phyloP scores from a whole-genome alignment of 2,329 filamentous ascomycete genomes.

The Sordariomycetes sp. region DNA sequence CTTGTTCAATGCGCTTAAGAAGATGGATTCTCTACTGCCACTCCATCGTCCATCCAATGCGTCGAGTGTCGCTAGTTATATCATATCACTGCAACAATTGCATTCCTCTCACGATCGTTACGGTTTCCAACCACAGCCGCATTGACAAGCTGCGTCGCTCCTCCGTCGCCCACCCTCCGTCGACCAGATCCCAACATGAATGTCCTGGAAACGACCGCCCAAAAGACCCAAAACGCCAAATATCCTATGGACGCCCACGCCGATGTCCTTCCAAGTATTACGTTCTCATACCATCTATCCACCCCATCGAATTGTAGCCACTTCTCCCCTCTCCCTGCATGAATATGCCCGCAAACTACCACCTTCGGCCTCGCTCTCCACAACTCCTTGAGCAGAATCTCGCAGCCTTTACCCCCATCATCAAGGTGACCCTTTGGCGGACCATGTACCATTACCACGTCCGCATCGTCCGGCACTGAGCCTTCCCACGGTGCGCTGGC shows the following conservation, averaged over 20 bases:
- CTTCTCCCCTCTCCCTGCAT: not conserved
- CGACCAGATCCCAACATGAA: not conserved
- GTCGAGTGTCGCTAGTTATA: no score
- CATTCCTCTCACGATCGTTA: not conserved
- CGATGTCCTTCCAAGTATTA: not conserved
- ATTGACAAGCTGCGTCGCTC: constrained; percentile 2
- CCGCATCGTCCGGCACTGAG: constrained; percentile 13
- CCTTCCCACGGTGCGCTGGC: constrained; percentile 16
- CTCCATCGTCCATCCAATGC: no score
- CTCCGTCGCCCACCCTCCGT: not conserved
- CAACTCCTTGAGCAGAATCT: constrained; percentile 10
- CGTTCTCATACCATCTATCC: not conserved
- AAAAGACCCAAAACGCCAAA: not conserved
- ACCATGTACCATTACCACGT: constrained; percentile 27
- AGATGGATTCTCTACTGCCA: no score
- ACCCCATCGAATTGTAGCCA: not conserved
- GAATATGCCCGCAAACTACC: constrained; percentile 6
- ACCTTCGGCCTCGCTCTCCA: constrained; percentile 3
- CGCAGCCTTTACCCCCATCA: constrained; percentile 18
- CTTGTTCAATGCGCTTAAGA: no score
- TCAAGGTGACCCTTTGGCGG: constrained; percentile 25
- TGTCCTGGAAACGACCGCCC: not conserved
- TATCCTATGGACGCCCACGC: not conserved
- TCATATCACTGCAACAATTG: not conserved
- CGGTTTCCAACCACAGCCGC: not conserved